These are phyloP conservation scores for Eimeria sp. DNA, from an alignment of 169 alveolate genomes.

Conservation along the genomic window DNA sequence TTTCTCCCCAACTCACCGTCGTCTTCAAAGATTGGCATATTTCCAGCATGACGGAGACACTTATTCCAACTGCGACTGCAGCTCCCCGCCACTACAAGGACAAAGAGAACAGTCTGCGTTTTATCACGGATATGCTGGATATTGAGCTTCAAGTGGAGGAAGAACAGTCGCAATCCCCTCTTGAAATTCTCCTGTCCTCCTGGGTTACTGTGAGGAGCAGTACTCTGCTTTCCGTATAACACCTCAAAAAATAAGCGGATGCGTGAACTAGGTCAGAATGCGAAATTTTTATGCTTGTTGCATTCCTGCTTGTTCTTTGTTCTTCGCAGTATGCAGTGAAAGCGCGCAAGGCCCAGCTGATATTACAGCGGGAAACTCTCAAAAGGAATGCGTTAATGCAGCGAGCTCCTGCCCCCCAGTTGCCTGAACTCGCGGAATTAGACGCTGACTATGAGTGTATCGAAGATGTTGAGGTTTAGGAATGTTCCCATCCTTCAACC, in stretches of 20 bases:
- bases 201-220: slow-evolving; percentile 9
- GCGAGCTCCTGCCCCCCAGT: not conserved
- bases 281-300: not conserved
- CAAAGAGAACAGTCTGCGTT: slow-evolving; percentile 10
- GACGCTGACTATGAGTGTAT: slow-evolving; percentile 35
- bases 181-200: not conserved
- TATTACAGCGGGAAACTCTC: slow-evolving; percentile 15
- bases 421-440: not conserved
- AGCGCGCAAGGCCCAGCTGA: not conserved
- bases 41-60: no score
- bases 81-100: slow-evolving; percentile 55
- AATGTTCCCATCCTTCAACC: not conserved
- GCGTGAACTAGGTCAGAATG: no score
- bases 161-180: not conserved
- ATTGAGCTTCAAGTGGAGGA: not conserved
- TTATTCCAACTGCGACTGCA: not conserved
- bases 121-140: not conserved
- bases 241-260: not conserved
- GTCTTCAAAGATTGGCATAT: not conserved
- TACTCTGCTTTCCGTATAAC: not conserved
- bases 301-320: not conserved
- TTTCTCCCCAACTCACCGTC: not conserved
- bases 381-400: not conserved
- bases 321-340: not conserved
- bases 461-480: not conserved